Base-by-base conservation (phyloP, 495 filamentous ascomycete species). In the Xylaria venustula region DNA sequence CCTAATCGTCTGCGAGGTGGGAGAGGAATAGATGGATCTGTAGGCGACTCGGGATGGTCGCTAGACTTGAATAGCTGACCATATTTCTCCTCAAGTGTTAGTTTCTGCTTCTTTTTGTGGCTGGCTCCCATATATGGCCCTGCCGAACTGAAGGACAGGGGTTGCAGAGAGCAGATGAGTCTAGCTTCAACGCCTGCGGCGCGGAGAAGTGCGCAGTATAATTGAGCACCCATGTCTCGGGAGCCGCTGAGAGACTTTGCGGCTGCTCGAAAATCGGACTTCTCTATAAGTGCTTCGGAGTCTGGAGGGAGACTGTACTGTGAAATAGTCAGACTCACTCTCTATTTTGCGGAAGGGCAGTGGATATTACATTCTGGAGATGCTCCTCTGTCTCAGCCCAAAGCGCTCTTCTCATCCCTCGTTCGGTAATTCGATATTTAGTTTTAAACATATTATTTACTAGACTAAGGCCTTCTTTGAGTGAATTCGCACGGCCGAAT, bases 101-200 rank as follows among this genome's bases (percentile, higher is more conserved):
- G 40, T 7, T 61, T 67, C 15, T 30, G 53, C 48, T 69, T 70
- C 17, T 51, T 59, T 61, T 63, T 81, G 15, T 30, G 67, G 49
- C 80, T 74, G 61, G 85, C 88, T 0, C 82, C 68, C 66, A 77
- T 66, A 1, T 73, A 62, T 26, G 80, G 78, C 15, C 68, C 78
- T 1, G 81, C 80, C 1, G 87, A 81, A 22, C 79, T 81, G 64
- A 94, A 93, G 2, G 90, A 79, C 3, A 99, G 79, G 0, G 87
- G 83, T 66, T 98, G 93, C 12, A 99, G 79, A 8, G 95, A 99
- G 73, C 93, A 98, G 1, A 97, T 90, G 2, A 99, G 82, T 15
- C 94, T 85, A n/a, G 92, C 83, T 61, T 91, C 86, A 2, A 98
- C 85, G 7, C 88, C 92, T 28, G 80, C 84, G 28, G 84, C 83